Conservation (phyloP, 106 monocot species). For the Dendrobium officinale region DNA sequence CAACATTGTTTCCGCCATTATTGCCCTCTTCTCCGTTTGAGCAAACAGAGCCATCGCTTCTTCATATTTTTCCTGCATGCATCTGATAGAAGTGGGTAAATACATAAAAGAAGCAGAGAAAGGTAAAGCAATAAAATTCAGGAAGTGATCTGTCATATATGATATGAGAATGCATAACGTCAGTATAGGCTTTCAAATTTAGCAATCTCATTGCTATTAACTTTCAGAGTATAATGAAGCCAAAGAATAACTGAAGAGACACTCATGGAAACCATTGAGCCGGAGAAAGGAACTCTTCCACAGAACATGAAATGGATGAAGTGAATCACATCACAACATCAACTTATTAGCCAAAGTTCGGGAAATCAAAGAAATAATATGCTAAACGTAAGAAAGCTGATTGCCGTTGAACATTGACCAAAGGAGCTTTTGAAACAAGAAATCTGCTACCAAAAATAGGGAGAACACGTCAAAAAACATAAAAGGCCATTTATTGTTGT, state of each 20-base stretch:
- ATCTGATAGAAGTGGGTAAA: conserved; percentile 27
- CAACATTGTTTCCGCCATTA: conserved; percentile 74
- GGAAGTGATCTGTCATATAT: neutral
- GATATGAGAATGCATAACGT: neutral
- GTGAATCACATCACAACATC: neutral
- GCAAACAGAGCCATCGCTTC: conserved; percentile 42
- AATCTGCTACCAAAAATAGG: neutral
- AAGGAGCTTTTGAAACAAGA: neutral
- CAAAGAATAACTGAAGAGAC: neutral
- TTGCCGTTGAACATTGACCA: neutral
- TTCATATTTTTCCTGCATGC: conserved; percentile 73
- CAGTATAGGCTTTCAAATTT: neutral
- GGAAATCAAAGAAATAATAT: neutral
- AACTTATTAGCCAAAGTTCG: neutral
- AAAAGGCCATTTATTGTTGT: no score
- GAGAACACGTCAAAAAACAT: neutral
- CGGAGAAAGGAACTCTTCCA: neutral
- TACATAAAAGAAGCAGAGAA: conserved; percentile 11
- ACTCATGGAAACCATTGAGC: neutral
- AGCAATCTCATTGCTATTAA: neutral
- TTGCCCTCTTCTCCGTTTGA: conserved; percentile 69
- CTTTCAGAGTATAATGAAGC: neutral
- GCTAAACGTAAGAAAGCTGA: neutral
- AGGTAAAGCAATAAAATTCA: neutral
- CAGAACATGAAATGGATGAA: neutral